These are phyloP conservation scores for Aleurites moluccanus DNA, from an alignment of 441 rosid species.

Conservation along the genomic window DNA sequence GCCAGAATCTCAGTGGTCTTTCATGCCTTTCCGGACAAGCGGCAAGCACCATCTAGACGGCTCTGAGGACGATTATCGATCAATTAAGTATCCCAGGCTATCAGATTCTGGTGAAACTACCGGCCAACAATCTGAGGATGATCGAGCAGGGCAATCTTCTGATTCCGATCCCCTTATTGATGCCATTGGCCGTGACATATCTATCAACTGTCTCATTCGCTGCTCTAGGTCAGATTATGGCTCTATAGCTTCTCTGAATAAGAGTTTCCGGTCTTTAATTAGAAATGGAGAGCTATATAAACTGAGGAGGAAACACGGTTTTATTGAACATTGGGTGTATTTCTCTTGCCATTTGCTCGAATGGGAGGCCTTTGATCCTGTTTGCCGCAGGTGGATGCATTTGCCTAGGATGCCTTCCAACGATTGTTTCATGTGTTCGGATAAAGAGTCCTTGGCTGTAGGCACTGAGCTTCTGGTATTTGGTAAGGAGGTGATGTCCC, in stretches of 20 bases:
- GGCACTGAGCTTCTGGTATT: slow-evolving; percentile 94
- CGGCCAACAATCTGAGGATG: slow-evolving; percentile 31
- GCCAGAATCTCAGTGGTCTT: slow-evolving; percentile 63
- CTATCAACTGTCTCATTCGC: slow-evolving; percentile 64
- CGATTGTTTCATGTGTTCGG: slow-evolving; percentile 70
- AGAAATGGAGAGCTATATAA: slow-evolving; percentile 70
- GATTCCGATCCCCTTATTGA: slow-evolving; percentile 68
- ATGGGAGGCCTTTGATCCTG: slow-evolving; percentile 94
- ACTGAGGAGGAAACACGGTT: slow-evolving; percentile 53
- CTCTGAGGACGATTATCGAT: slow-evolving; percentile 34
- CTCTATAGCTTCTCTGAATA: slow-evolving; percentile 66
- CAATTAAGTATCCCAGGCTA: slow-evolving; percentile 38
- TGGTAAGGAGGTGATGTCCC: slow-evolving; percentile 63
- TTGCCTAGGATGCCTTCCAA: slow-evolving; percentile 77
- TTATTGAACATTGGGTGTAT: slow-evolving; percentile 92
- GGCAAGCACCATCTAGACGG: slow-evolving; percentile 54
- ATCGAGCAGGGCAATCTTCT: slow-evolving; percentile 50
- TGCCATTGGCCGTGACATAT: slow-evolving; percentile 71
- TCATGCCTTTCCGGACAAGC: slow-evolving; percentile 40
- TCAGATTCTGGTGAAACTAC: slow-evolving; percentile 26
- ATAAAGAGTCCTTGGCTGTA: slow-evolving; percentile 93
- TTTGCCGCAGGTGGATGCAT: slow-evolving; percentile 71
- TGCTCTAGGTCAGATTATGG: slow-evolving; percentile 88
- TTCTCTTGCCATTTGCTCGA: slow-evolving; percentile 82
- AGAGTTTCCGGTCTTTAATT: slow-evolving; percentile 64